Evolutionary conservation across 768 basidiomycete genomes (phyloP).

Genomic region (Pulveroboletus sp.): DNA sequence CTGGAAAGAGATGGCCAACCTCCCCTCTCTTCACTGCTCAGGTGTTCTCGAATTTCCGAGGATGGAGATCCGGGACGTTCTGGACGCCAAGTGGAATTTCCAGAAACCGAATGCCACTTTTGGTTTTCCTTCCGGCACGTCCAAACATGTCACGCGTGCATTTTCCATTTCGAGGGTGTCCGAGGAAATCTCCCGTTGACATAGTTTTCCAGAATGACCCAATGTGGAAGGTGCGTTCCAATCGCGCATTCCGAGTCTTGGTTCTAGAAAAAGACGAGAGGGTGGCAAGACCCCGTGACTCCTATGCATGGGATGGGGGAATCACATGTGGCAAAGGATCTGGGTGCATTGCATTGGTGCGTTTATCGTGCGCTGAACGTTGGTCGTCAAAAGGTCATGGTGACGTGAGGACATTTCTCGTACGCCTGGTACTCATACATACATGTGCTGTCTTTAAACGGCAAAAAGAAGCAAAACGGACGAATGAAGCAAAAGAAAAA

Average conservation of each 20-base stretch:
- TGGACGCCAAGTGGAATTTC: too few relatives aligned
- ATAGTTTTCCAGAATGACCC: slow-evolving; percentile 1
- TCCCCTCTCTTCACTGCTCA: too few relatives aligned
- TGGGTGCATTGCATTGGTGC: slow-evolving; percentile 3
- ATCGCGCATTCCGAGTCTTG: neutral
- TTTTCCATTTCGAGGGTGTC: neutral
- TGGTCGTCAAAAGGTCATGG: slow-evolving; percentile 23
- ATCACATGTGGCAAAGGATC: slow-evolving; percentile 3
- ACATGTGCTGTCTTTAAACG: slow-evolving; percentile 19
- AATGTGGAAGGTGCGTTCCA: neutral
- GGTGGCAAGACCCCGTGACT: too few relatives aligned
- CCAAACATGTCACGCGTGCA: neutral
- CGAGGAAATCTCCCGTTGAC: neutral
- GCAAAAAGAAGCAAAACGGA: slow-evolving; percentile 5
- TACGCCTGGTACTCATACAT: slow-evolving; percentile 36
- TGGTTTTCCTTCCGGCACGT: too few relatives aligned
- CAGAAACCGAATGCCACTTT: too few relatives aligned
- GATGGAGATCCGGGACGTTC: too few relatives aligned
- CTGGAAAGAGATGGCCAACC: too few relatives aligned
- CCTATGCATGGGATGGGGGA: neutral
- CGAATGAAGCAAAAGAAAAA: slow-evolving; percentile 2
- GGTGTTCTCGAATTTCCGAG: too few relatives aligned
- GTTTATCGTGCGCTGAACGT: slow-evolving; percentile 6
- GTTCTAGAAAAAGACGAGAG: slow-evolving; percentile 16
- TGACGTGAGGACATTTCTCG: slow-evolving; percentile 19